A percentile compares a stretch with the other conserved stretches of the same genome.
phyloP scores from a whole-genome alignment of 164 flowering plant species.

The Litsea cubeba region DNA sequence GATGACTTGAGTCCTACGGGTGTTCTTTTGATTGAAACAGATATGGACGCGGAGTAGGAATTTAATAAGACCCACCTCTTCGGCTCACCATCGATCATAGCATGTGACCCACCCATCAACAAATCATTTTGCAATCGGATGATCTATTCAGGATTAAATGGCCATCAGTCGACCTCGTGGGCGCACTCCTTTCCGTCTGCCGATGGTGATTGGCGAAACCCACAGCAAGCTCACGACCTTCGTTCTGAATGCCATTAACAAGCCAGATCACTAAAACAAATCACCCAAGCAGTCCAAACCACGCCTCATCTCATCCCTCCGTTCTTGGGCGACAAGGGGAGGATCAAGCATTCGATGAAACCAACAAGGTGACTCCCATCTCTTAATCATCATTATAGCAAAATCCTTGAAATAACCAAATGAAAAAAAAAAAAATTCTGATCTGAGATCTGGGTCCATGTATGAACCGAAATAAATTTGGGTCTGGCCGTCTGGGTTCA shows the following conservation, averaged over 20 bases:
- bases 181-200: constrained; percentile 25
- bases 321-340: constrained; percentile 23
- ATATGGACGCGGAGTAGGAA: constrained; percentile 46
- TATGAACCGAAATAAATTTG: too few relatives aligned
- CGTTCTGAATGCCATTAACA: constrained; percentile 23
- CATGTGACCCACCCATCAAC: constrained; percentile 33
- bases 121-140: constrained; percentile 30
- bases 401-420: too few relatives aligned
- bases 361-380: constrained; percentile 28
- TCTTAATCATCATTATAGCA: too few relatives aligned
- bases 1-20: too few relatives aligned
- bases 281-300: constrained; percentile 35
- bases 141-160: constrained; percentile 23
- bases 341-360: constrained; percentile 21
- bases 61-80: constrained; percentile 43
- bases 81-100: constrained; percentile 47
- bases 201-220: constrained; percentile 33
- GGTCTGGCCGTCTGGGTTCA: too few relatives aligned
- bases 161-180: constrained; percentile 38
- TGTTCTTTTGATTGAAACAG: constrained; percentile 18
- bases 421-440: too few relatives aligned
- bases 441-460: too few relatives aligned
- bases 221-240: constrained; percentile 28
- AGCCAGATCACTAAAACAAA: constrained; percentile 31
- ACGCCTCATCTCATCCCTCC: constrained; percentile 17